Base-by-base conservation (phyloP, 2,329 filamentous ascomycete species). In the Cladophialophora immunda region DNA sequence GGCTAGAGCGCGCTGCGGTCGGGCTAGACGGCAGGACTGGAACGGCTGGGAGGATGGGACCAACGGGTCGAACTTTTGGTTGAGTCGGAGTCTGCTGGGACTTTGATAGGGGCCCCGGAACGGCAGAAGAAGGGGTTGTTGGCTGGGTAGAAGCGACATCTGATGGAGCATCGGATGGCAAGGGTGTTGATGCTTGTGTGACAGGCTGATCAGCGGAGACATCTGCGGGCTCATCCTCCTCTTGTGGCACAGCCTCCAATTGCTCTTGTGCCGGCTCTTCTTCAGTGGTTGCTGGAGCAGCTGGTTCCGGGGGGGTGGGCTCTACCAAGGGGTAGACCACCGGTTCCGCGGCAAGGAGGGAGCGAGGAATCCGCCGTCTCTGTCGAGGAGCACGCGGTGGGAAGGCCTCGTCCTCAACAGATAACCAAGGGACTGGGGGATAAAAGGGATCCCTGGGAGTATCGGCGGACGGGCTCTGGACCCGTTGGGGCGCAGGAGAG, bases 351-450 rank as follows among this genome's bases (percentile, higher is more conserved):
- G 76, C 76, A 29, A 76, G 73, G 63, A 78, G 75, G 19, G 82
- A 73, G 13, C 72, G 69, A 57, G 76, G 78, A 45, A 72, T 71
- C 69, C 75, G 79, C 60, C 84, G 81, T 71, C 82, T 81, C 71
- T 81, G 80, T 60, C 80, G 78, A 15, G 82, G 80, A 57, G 81
- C 80, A 73, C 82, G 81, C 17, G 82, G 76, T 3, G 87, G 87
- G 72, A 89, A 89, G 2, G 82, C 77, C 34, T 77, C 78, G 22
- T 85, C 83, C 17, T 84, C 81, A 30, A 84, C 81, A 13, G 87
- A 89, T 36, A 87, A 81, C 87, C 87, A 89, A 11, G 87, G 87
- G 22, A 89, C 82, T 13, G 81, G 79, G 66, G 85, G 82, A 67
- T 81, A 81, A 74, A 82, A 87, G 1, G 83, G 83, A 74, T 79